Conservation (phyloP, 2,329 filamentous ascomycete genomes). For the Calonectria fujianensis region DNA sequence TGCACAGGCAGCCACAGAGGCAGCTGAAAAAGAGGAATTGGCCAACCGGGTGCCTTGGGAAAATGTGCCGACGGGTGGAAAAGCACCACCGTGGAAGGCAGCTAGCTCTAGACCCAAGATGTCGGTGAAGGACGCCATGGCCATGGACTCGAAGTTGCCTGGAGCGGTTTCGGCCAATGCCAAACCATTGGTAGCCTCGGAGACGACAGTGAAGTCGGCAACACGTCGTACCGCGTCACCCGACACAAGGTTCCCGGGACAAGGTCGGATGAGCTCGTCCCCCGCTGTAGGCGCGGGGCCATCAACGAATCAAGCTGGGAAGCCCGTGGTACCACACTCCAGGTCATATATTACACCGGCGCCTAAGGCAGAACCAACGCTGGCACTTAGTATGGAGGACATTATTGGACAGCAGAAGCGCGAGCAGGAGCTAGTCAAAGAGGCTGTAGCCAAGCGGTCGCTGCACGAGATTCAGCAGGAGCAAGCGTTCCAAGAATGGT, state of each 20-base stretch:
- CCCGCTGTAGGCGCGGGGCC: constrained; percentile 54
- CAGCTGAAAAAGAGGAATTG: constrained; percentile 60
- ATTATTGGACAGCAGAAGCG: constrained; percentile 91
- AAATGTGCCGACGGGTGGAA: constrained; percentile 60
- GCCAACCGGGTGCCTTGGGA: constrained; percentile 66
- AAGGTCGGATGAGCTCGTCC: constrained; percentile 65
- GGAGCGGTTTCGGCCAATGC: constrained; percentile 56
- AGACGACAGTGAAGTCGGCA: constrained; percentile 62
- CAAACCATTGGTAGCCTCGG: constrained; percentile 67
- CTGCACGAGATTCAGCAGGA: constrained; percentile 97
- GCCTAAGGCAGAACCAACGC: constrained; percentile 76
- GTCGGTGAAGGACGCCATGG: constrained; percentile 70
- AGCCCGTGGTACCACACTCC: constrained; percentile 74
- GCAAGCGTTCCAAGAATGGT: constrained; percentile 97
- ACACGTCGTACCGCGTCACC: constrained; percentile 74
- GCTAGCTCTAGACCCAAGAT: constrained; percentile 69
- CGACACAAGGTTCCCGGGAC: constrained; percentile 78
- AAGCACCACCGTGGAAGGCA: constrained; percentile 80
- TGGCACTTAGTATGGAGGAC: constrained; percentile 87
- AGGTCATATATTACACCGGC: constrained; percentile 75
- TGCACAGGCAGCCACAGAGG: constrained; percentile 65
- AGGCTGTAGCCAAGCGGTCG: constrained; percentile 90
- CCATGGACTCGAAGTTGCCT: constrained; percentile 54
- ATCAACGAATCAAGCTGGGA: constrained; percentile 57
- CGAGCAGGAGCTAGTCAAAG: constrained; percentile 88